Conservation (phyloP, 345 rosid species). For the Dimocarpus longan region DNA sequence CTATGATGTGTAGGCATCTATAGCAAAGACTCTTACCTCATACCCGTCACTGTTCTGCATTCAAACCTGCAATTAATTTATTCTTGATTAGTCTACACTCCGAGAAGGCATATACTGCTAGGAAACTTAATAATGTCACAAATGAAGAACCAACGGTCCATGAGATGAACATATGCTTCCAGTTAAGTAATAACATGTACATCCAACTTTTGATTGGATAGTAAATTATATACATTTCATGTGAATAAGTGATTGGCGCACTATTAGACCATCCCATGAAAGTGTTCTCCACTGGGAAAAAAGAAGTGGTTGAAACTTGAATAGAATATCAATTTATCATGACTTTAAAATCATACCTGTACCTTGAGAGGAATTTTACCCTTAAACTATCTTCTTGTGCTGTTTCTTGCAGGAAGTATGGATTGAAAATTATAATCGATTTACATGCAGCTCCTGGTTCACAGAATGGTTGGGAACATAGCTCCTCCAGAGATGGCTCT, state of each 20-base stretch:
- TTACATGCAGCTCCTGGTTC: constrained; percentile 71
- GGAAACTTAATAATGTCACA: too few relatives aligned
- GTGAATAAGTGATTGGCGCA: too few relatives aligned
- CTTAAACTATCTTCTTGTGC: background rate
- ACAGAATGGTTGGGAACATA: constrained; percentile 61
- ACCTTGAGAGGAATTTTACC: background rate
- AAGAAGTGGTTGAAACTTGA: background rate
- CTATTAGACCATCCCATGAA: too few relatives aligned
- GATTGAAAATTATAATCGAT: constrained; percentile 49
- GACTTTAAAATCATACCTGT: background rate
- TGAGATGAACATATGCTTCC: too few relatives aligned
- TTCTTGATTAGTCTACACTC: background rate
- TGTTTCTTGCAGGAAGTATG: constrained; percentile 42
- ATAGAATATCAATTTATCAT: background rate
- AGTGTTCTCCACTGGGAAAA: background rate
- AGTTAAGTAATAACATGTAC: too few relatives aligned
- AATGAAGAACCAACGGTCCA: too few relatives aligned
- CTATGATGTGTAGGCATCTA: background rate
- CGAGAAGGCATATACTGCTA: background rate
- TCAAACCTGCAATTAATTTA: background rate
- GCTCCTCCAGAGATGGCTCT: constrained; percentile 59
- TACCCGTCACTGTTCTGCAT: background rate
- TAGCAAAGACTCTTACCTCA: background rate
- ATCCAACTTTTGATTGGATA: too few relatives aligned
- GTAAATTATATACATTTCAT: too few relatives aligned